These are phyloP conservation scores for Phyllosticta citriasiana DNA, from an alignment of 2,329 filamentous ascomycete genomes.

Conservation along the genomic window DNA sequence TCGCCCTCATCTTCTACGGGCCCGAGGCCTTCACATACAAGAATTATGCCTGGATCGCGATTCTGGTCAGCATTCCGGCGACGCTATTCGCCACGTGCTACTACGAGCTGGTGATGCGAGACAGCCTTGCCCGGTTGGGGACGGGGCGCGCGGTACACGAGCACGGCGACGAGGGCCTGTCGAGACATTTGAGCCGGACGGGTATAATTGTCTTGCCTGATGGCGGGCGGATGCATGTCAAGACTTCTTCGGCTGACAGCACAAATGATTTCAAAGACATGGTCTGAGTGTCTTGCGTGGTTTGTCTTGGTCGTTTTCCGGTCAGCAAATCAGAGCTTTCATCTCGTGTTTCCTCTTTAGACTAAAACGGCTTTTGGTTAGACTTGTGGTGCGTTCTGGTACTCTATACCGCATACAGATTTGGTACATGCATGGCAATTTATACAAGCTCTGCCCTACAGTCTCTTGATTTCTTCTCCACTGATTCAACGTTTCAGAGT, in stretches of 20 bases:
- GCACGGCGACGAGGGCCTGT: conserved; percentile 42
- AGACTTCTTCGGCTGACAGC: not conserved
- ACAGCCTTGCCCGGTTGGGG: conserved; percentile 42
- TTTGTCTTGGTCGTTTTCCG: not conserved
- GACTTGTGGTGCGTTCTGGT: too few species aligned
- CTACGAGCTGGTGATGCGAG: conserved; percentile 46
- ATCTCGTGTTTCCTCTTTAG: not conserved
- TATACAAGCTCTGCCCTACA: too few species aligned
- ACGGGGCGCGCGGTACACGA: conserved; percentile 42
- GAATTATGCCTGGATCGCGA: conserved; percentile 43
- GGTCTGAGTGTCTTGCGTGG: not conserved
- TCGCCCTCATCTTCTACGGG: conserved; percentile 49
- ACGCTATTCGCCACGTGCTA: conserved; percentile 45
- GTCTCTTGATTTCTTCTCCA: too few species aligned
- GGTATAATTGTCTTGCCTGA: conserved; percentile 16
- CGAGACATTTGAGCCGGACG: conserved; percentile 29
- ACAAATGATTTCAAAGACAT: not conserved
- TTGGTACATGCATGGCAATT: too few species aligned
- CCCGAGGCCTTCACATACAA: conserved; percentile 39
- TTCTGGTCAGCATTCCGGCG: conserved; percentile 48
- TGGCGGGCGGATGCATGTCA: not conserved
- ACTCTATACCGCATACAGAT: too few species aligned
- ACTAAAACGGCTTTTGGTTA: not conserved
- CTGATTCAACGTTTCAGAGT: too few species aligned
- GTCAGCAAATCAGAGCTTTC: not conserved